phyloP scores from a whole-genome alignment of 768 basidiomycete species.

The Suillus discolor region DNA sequence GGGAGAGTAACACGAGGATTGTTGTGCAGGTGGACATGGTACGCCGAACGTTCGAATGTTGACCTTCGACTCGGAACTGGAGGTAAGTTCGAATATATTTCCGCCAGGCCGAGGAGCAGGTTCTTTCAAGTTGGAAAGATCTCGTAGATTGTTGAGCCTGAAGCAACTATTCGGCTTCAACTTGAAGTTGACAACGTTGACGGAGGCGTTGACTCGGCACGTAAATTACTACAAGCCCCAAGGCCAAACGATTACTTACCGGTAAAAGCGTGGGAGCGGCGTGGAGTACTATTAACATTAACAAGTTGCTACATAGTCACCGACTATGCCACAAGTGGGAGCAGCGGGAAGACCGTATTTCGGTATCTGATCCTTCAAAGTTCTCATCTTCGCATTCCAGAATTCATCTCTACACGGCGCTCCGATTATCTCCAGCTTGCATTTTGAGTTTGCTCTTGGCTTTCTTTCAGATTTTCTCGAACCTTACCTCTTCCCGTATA shows the following conservation, averaged over 20 bases:
- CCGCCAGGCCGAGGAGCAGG: background rate
- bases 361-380: background rate
- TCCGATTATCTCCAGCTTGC: background rate
- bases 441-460: constrained; percentile 4
- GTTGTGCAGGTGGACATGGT: background rate
- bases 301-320: too few relatives aligned
- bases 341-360: background rate
- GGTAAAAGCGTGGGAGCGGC: background rate
- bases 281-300: too few relatives aligned
- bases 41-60: background rate
- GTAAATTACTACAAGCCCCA: background rate
- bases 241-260: background rate
- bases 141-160: background rate
- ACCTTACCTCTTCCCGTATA: background rate
- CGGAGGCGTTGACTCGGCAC: background rate
- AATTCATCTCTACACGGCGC: background rate
- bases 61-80: background rate
- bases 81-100: background rate
- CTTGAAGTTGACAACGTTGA: background rate
- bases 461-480: constrained; percentile 7
- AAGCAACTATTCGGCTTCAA: background rate
- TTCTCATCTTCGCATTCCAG: constrained; percentile 4
- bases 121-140: background rate
- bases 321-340: constrained; percentile 1
- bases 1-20: background rate